phyloP scores from a whole-genome alignment of 495 filamentous ascomycete genomes.

The Trichoderma gamsii region DNA sequence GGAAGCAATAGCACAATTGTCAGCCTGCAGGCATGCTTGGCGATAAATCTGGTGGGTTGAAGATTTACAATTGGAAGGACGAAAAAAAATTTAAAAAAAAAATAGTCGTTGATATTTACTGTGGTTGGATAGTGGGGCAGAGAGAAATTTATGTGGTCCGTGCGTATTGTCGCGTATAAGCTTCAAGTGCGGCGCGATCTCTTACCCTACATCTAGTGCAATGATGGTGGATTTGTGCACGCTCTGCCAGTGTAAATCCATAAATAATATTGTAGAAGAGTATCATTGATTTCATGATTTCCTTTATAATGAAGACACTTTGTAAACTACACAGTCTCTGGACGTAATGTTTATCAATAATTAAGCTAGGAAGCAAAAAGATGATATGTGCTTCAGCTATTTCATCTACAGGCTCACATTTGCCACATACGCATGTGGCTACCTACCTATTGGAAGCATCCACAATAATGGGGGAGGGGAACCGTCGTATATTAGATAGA shows the following conservation, averaged over 20 bases:
- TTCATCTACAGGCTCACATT: too few relatives aligned
- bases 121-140: background rate
- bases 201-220: background rate
- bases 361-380: too few relatives aligned
- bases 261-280: too few relatives aligned
- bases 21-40: constrained; percentile 1
- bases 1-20: background rate
- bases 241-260: background rate
- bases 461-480: too few relatives aligned
- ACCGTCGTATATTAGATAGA: too few relatives aligned
- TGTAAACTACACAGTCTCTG: too few relatives aligned
- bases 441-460: too few relatives aligned
- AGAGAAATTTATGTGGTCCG: constrained; percentile 8
- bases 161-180: background rate
- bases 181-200: background rate
- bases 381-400: too few relatives aligned
- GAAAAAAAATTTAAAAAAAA: constrained; percentile 21
- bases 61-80: constrained; percentile 2
- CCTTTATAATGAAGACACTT: too few relatives aligned
- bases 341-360: too few relatives aligned
- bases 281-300: too few relatives aligned
- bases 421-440: too few relatives aligned
- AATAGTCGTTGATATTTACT: constrained; percentile 8
- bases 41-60: background rate
- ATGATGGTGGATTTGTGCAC: background rate